phyloP scores from a whole-genome alignment of 2,329 filamentous ascomycete species.

The Ramichloridium luteum region DNA sequence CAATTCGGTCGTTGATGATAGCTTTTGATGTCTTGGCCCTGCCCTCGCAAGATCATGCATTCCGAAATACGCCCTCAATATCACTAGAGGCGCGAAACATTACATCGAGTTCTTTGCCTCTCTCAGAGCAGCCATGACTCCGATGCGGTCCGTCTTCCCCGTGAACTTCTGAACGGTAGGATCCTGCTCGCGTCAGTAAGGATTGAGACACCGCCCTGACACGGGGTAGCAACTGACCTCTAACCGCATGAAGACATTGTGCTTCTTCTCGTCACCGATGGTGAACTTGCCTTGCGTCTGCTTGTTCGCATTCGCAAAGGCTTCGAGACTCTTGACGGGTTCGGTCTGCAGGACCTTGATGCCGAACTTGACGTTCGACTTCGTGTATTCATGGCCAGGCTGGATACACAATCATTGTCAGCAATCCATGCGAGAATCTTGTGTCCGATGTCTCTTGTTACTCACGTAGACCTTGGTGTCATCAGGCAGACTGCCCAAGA shows the following conservation, averaged over 20 bases:
- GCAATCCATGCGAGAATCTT: background rate
- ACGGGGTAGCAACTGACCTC: conserved; percentile 41
- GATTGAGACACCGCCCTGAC: background rate
- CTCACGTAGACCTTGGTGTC: conserved; percentile 83
- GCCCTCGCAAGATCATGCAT: no score
- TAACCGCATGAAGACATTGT: conserved; percentile 94
- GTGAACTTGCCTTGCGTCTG: conserved; percentile 94
- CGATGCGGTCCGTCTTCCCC: conserved; percentile 64
- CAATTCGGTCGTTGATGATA: no score
- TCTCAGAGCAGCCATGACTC: conserved; percentile 73
- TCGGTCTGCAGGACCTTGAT: conserved; percentile 62
- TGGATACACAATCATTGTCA: conserved; percentile 26
- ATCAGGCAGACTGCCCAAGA: conserved; percentile 65
- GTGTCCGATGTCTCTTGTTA: conserved; percentile 14
- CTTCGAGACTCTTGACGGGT: conserved; percentile 62
- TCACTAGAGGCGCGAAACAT: no score
- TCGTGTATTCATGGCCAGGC: conserved; percentile 98
- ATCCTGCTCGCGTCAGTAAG: conserved; percentile 43
- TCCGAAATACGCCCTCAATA: no score
- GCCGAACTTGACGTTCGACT: conserved; percentile 82
- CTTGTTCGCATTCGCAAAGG: conserved; percentile 65
- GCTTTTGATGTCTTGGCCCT: no score
- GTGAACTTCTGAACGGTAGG: conserved; percentile 73
- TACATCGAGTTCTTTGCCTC: conserved; percentile 68
- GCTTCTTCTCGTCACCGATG: conserved; percentile 92